Percentiles rank a stretch among this genome's conserved stretches.
phyloP scores from a whole-genome alignment of 2,329 filamentous ascomycete species.

The Trichophyton verrucosum region DNA sequence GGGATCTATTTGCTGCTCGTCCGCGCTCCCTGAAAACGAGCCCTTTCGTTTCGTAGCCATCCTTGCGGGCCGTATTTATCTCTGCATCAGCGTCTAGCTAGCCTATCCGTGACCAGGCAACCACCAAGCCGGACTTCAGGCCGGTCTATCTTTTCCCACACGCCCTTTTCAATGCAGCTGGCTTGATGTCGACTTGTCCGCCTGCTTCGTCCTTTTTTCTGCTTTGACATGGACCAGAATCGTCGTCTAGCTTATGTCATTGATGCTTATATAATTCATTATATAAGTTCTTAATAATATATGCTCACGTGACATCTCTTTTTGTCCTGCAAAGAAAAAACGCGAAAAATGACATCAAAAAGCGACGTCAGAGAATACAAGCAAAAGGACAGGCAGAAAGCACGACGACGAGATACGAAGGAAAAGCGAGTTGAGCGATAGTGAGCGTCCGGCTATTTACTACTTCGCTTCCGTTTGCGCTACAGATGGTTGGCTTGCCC shows the following conservation, averaged over 20 bases:
- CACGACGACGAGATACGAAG: not conserved
- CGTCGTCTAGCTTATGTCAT: too few relatives aligned
- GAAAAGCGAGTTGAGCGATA: not conserved
- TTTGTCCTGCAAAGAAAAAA: not conserved
- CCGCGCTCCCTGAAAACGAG: conserved; percentile 28
- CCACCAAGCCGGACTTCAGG: not conserved
- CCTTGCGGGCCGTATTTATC: not conserved
- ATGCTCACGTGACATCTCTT: not conserved
- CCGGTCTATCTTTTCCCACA: too few relatives aligned
- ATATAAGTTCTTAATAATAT: not conserved
- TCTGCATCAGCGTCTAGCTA: not conserved
- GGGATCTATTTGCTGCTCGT: conserved; percentile 82
- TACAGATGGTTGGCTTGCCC: not conserved
- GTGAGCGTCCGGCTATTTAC: not conserved
- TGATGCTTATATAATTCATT: not conserved
- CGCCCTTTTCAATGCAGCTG: too few relatives aligned
- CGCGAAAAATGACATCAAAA: not conserved
- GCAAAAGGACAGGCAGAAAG: not conserved
- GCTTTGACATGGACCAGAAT: too few relatives aligned
- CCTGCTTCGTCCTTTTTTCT: too few relatives aligned
- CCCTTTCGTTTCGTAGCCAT: conserved; percentile 96
- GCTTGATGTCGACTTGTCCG: too few relatives aligned
- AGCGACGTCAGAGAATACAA: not conserved
- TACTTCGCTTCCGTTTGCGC: not conserved
- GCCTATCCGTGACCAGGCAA: not conserved